A percentile compares a stretch with the other conserved stretches of the same genome.
Conservation (phyloP, 2,329 filamentous ascomycete species). For the Trichoderma pleuroti region DNA sequence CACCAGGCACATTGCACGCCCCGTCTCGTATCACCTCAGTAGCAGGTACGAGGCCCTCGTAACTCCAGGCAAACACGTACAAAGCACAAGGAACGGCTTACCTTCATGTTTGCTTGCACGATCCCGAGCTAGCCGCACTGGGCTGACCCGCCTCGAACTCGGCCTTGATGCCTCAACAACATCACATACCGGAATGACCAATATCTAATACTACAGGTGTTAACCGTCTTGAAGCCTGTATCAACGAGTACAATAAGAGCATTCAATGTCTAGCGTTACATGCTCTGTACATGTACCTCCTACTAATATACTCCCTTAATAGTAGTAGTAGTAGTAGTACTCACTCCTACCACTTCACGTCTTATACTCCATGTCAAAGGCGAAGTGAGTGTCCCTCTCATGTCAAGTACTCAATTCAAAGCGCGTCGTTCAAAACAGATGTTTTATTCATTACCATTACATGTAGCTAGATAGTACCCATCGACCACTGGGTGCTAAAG, state of each 20-base stretch:
- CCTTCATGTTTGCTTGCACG: neutral
- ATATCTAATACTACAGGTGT: neutral
- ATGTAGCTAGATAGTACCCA: neutral
- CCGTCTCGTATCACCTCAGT: slow-evolving; percentile 11
- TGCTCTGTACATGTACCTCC: neutral
- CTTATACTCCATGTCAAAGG: no score
- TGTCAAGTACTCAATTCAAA: neutral
- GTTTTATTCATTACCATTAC: neutral
- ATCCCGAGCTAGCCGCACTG: neutral
- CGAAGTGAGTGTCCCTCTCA: neutral
- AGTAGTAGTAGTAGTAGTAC: no score
- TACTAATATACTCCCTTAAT: no score
- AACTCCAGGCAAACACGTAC: no score
- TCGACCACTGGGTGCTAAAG: neutral
- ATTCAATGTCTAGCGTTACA: neutral
- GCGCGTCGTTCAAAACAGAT: neutral
- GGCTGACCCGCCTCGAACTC: neutral
- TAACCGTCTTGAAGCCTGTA: neutral
- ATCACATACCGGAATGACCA: neutral
- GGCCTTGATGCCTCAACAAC: neutral
- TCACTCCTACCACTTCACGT: neutral
- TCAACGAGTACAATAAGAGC: neutral
- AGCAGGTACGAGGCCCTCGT: neutral
- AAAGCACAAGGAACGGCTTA: neutral
- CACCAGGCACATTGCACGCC: neutral